Evolutionary conservation across 768 basidiomycete genomes (phyloP), one percentile per base, ranked within the genome.

Genomic region (Pulveroboletus sp.): DNA sequence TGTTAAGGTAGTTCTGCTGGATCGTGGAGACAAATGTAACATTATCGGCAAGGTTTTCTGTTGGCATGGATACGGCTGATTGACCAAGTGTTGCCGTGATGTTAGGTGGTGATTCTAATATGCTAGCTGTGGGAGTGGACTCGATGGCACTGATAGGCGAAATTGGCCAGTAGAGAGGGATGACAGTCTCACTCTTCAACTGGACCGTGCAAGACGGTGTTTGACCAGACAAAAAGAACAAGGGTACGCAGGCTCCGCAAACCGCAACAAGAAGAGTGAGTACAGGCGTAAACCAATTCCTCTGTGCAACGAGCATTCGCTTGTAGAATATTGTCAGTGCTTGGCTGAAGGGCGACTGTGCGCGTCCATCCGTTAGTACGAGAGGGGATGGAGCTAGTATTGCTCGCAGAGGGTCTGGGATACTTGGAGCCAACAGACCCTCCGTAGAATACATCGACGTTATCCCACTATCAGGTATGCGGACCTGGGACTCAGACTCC

Each of bases 261-360:
- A 87, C 71, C 5, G 78, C 79, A 28, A 85, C 67, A 30, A 76
- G 46, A 15, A 82, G 69, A 2, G 75, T 68, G 10, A 90, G 70
- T 7, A 79, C 39, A 1, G 81, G 82, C 0, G 82, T 76, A 15
- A 91, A 64, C 86, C 86, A 91, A 54, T 81, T 83, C 36, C 83
- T 76, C 18, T 79, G 77, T 1, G 78, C 71, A 43, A 90, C 76
- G 21, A 89, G 68, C 5, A 71, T 60, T 4, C 89, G 81, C 64
- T 91, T 90, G 57, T 81, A 71, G 70, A 87, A 82, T 48, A 91
- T 85, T 0, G 85, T 88, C 47, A 81, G 64, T 1, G 86, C 83
- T 61, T 90, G 88, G 18, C 68, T 69, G 53, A 84, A 70, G 6
- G 83, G 80, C 3, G 81, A 80, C 10, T 76, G 73, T 27, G 73